Conservation (phyloP, 768 basidiomycete species). For the Mrakia blollopis region DNA sequence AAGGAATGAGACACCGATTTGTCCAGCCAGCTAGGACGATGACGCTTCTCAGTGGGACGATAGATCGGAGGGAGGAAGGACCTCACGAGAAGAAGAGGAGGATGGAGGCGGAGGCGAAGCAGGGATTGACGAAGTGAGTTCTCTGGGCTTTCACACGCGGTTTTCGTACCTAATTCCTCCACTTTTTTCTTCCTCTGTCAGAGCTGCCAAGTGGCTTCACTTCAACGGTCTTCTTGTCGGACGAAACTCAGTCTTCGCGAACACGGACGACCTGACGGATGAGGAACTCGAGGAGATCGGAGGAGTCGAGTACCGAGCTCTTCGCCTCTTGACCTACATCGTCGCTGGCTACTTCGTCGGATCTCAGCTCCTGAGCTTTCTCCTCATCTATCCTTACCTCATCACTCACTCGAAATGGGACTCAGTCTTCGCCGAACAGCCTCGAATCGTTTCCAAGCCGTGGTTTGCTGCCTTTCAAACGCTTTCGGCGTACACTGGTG, state of each 20-base stretch:
- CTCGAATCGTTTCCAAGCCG: neutral
- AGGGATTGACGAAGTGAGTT: neutral
- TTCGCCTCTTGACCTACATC: neutral
- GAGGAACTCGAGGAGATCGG: slow-evolving; percentile 3
- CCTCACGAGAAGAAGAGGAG: neutral
- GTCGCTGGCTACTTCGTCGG: neutral
- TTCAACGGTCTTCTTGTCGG: neutral
- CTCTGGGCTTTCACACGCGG: neutral
- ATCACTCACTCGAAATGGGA: neutral
- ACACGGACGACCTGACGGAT: slow-evolving; percentile 2
- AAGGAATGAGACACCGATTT: neutral
- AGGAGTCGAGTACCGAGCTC: slow-evolving; percentile 11
- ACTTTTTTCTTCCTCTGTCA: neutral
- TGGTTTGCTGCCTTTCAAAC: neutral
- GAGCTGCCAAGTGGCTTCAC: neutral
- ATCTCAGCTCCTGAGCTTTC: neutral
- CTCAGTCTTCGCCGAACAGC: slow-evolving; percentile 8
- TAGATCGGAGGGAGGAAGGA: neutral
- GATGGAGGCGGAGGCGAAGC: neutral
- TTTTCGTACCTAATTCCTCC: neutral
- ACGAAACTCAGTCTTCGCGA: neutral
- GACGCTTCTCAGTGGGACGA: neutral
- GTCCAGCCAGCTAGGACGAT: neutral
- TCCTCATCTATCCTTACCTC: neutral
- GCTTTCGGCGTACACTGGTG: neutral